Evolutionary conservation across 108 stramenopile species (phyloP).

Genomic region (Chaetoceros tenuissimus): DNA sequence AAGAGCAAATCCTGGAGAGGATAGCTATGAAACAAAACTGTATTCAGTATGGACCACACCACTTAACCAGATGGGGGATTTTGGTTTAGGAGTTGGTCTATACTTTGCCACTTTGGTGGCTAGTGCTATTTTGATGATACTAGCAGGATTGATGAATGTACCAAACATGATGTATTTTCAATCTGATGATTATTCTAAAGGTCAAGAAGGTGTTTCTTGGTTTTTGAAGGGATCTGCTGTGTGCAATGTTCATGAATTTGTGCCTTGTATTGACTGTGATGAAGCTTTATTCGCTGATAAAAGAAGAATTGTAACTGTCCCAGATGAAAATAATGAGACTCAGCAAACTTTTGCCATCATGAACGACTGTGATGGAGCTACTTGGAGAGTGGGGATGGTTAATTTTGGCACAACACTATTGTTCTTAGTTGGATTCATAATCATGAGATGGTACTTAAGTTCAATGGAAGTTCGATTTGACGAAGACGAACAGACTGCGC

Average conservation of each 20-base stretch:
- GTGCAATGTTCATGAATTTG: slow-evolving; percentile 55
- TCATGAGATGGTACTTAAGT: slow-evolving; percentile 32
- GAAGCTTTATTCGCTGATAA: slow-evolving; percentile 10
- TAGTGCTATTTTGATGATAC: slow-evolving; percentile 4
- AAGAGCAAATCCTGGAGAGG: slow-evolving; percentile 11
- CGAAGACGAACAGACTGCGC: slow-evolving; percentile 84
- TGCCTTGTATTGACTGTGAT: slow-evolving; percentile 37
- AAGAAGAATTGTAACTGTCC: slow-evolving; percentile 14
- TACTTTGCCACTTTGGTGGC: slow-evolving; percentile 7
- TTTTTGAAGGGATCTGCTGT: slow-evolving; percentile 24
- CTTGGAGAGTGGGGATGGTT: slow-evolving; percentile 29
- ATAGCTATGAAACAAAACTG: slow-evolving; percentile 30
- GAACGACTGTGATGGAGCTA: slow-evolving; percentile 69
- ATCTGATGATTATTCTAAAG: slow-evolving; percentile 2
- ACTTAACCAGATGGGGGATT: slow-evolving; percentile 44
- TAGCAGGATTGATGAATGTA: slow-evolving; percentile 9
- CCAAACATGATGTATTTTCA: slow-evolving; percentile 12
- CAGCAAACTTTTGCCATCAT: slow-evolving; percentile 37
- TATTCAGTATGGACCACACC: slow-evolving; percentile 25
- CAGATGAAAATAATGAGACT: slow-evolving; percentile 1
- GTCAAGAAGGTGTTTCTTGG: slow-evolving; percentile 20
- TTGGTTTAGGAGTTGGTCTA: slow-evolving; percentile 37
- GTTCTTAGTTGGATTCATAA: slow-evolving; percentile 26
- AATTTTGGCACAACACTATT: slow-evolving; percentile 50
- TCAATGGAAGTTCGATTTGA: slow-evolving; percentile 57